phyloP scores from a whole-genome alignment of 2,329 filamentous ascomycete genomes.

The Colletotrichum scovillei region DNA sequence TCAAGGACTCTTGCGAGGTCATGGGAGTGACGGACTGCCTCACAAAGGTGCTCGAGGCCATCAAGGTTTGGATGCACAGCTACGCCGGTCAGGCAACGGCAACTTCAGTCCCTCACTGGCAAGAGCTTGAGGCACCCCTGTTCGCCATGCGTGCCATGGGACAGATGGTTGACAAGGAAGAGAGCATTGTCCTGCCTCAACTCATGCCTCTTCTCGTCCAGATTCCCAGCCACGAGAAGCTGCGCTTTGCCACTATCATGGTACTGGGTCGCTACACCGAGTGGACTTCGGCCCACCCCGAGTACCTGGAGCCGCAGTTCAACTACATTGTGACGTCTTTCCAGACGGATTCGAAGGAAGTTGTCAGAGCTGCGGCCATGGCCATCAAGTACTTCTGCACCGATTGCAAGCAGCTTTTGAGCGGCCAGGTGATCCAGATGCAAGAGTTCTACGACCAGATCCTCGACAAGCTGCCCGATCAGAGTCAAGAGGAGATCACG shows the following conservation, averaged over 20 bases:
- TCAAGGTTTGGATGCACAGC: constrained; percentile 88
- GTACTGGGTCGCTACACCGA: constrained; percentile 96
- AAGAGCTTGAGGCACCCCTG: constrained; percentile 92
- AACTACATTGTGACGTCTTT: constrained; percentile 97
- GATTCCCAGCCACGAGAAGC: constrained; percentile 95
- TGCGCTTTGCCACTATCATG: constrained; percentile 99
- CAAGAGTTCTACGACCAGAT: constrained; percentile 94
- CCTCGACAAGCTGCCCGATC: constrained; percentile 83
- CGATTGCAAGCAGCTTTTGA: constrained; percentile 89
- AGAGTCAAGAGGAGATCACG: constrained; percentile 95
- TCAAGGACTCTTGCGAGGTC: constrained; percentile 97
- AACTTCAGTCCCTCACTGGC: constrained; percentile 90
- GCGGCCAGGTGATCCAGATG: constrained; percentile 84
- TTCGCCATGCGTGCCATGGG: constrained; percentile 97
- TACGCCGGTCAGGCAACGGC: constrained; percentile 81
- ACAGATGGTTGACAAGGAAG: constrained; percentile 92
- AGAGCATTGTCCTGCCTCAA: constrained; percentile 87
- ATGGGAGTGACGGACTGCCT: constrained; percentile 94
- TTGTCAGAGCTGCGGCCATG: constrained; percentile 90
- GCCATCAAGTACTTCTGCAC: constrained; percentile 98
- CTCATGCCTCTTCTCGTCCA: constrained; percentile 94
- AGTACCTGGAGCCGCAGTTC: constrained; percentile 91
- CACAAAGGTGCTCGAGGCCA: constrained; percentile 85
- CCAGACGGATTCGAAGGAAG: constrained; percentile 87
- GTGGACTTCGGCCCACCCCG: constrained; percentile 94